Percentiles rank a stretch among this genome's conserved stretches.
Conservation (phyloP, 176 grass and related monocot species). For the Bolboschoenus planiculmis region DNA sequence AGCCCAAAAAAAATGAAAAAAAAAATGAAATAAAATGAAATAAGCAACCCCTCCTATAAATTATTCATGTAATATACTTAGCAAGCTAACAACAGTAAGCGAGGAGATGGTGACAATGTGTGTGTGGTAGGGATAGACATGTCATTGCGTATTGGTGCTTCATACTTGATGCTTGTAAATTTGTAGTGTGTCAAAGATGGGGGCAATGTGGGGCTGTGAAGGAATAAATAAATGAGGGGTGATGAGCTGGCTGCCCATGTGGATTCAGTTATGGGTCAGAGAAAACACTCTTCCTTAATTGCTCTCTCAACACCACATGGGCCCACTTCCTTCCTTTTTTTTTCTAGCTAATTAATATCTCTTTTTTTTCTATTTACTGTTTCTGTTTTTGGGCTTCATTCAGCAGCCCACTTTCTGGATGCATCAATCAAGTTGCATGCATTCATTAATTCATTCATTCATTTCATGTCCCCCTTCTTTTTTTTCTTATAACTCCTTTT, state of each 20-base stretch:
- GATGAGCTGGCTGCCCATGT: conserved; percentile 11
- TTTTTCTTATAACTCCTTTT: neutral
- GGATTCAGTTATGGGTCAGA: neutral
- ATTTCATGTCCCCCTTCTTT: no score
- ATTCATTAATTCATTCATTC: no score
- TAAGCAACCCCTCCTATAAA: neutral
- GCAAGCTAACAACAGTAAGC: neutral
- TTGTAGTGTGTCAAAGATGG: neutral
- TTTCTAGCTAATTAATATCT: no score
- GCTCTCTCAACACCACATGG: neutral
- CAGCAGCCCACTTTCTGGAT: neutral
- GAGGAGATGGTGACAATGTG: neutral
- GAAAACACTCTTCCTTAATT: neutral
- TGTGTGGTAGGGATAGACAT: neutral
- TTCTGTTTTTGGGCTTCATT: neutral
- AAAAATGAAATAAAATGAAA: neutral
- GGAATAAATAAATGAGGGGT: neutral
- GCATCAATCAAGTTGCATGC: neutral
- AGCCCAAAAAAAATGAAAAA: neutral
- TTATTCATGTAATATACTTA: neutral
- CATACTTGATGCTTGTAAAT: no score
- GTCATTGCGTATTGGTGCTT: neutral
- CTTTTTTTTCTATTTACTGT: neutral
- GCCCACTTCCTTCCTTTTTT: neutral
- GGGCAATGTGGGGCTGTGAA: neutral